These are phyloP conservation scores for Aspergillus ochraceus DNA, from an alignment of 2,329 filamentous ascomycete species.

Conservation along the genomic window DNA sequence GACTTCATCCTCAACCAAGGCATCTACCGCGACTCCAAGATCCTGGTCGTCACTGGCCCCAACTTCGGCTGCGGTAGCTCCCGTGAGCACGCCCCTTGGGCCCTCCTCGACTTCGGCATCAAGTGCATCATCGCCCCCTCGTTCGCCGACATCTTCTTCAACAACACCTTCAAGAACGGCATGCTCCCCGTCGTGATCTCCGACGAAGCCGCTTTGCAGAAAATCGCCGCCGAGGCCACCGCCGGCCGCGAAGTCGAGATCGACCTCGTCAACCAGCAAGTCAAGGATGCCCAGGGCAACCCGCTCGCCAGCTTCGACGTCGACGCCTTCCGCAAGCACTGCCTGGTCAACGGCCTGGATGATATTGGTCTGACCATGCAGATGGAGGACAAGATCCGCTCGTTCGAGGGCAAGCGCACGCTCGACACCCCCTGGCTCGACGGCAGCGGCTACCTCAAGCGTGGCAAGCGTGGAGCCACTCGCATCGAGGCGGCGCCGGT, in stretches of 20 bases:
- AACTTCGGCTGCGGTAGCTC: conserved; percentile 96
- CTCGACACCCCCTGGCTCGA: conserved; percentile 87
- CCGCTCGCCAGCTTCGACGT: conserved; percentile 79
- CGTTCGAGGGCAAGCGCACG: conserved; percentile 77
- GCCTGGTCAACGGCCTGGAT: conserved; percentile 87
- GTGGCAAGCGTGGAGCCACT: conserved; percentile 54
- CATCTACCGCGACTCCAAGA: conserved; percentile 80
- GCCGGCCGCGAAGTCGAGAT: conserved; percentile 84
- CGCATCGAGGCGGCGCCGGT: conserved; percentile 68
- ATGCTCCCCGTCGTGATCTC: conserved; percentile 85
- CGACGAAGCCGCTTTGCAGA: conserved; percentile 65
- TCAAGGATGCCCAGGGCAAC: conserved; percentile 73
- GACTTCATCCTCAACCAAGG: conserved; percentile 89
- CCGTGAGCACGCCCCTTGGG: conserved; percentile 96
- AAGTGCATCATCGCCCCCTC: conserved; percentile 88
- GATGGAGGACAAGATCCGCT: conserved; percentile 81
- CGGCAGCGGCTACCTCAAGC: conserved; percentile 74
- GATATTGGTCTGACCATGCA: conserved; percentile 95
- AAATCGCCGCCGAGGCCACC: conserved; percentile 73
- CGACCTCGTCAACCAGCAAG: conserved; percentile 79
- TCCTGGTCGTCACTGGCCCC: conserved; percentile 83
- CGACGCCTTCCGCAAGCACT: conserved; percentile 92
- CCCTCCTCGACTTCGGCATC: conserved; percentile 93
- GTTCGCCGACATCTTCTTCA: conserved; percentile 93
- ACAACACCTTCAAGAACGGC: conserved; percentile 99